phyloP scores from a whole-genome alignment of 1,139 yeast genomes.

The Hemisphaericaspora xylofermentans region DNA sequence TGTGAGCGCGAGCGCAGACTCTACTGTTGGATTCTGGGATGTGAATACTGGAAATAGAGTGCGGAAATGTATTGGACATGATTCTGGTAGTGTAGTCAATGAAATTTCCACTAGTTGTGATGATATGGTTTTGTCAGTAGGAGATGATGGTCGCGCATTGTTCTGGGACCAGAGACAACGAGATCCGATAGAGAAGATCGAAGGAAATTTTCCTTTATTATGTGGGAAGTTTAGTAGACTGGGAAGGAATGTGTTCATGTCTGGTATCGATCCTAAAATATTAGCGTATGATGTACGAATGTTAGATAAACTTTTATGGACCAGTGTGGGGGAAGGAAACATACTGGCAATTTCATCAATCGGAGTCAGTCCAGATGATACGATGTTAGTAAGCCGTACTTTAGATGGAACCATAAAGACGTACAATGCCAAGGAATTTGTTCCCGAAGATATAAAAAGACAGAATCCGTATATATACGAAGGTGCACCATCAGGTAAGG shows the following conservation, averaged over 20 bases:
- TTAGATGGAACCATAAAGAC: slow-evolving; percentile 58
- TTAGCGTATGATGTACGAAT: slow-evolving; percentile 55
- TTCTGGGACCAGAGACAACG: slow-evolving; percentile 68
- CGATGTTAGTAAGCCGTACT: slow-evolving; percentile 54
- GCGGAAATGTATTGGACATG: slow-evolving; percentile 53
- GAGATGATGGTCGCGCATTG: slow-evolving; percentile 62
- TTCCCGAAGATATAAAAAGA: slow-evolving; percentile 39
- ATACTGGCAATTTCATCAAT: slow-evolving; percentile 53
- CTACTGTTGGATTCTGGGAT: slow-evolving; percentile 55
- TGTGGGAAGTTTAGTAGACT: slow-evolving; percentile 44
- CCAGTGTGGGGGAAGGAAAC: slow-evolving; percentile 30
- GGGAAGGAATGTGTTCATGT: slow-evolving; percentile 48
- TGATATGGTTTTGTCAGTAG: slow-evolving; percentile 47
- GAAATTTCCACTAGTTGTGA: slow-evolving; percentile 35
- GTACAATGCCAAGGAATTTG: slow-evolving; percentile 51
- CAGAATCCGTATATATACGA: slow-evolving; percentile 47
- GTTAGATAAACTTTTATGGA: slow-evolving; percentile 44
- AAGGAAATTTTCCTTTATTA: slow-evolving; percentile 57
- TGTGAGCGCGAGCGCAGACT: slow-evolving; percentile 52
- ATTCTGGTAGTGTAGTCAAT: slow-evolving; percentile 48
- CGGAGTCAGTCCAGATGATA: slow-evolving; percentile 49
- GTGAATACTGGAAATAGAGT: slow-evolving; percentile 52
- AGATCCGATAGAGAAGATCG: slow-evolving; percentile 33
- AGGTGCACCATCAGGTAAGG: slow-evolving; percentile 61
- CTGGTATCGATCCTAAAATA: slow-evolving; percentile 70